phyloP scores from a whole-genome alignment of 2,329 filamentous ascomycete genomes.

The Tolypocladium album region DNA sequence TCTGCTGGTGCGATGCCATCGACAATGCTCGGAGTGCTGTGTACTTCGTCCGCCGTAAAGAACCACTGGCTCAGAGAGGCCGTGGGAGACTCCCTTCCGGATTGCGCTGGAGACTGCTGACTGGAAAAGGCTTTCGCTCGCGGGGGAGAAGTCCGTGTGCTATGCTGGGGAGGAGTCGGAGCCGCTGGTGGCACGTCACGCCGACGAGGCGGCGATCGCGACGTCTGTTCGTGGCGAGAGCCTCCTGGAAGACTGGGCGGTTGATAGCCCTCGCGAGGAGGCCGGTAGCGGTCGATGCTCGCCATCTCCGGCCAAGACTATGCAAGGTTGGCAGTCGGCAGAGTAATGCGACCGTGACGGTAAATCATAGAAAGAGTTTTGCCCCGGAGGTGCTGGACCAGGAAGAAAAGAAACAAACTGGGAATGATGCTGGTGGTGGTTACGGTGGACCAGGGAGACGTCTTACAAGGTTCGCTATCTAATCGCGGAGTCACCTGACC shows the following conservation, averaged over 20 bases:
- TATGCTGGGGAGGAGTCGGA: conserved; percentile 48
- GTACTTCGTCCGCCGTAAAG: conserved; percentile 74
- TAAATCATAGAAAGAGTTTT: conserved; percentile 13
- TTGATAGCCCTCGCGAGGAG: conserved; percentile 45
- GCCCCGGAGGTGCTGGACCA: neutral
- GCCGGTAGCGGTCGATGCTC: conserved; percentile 49
- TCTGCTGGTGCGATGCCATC: conserved; percentile 70
- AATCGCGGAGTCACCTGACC: conserved; percentile 11
- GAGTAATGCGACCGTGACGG: conserved; percentile 6
- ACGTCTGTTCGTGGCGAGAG: conserved; percentile 29
- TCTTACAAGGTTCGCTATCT: conserved; percentile 7
- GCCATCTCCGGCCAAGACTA: conserved; percentile 33
- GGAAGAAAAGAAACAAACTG: neutral
- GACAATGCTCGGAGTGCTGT: conserved; percentile 71
- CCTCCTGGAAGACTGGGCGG: conserved; percentile 34
- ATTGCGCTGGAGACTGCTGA: conserved; percentile 31
- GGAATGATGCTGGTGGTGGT: neutral
- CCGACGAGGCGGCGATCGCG: conserved; percentile 38
- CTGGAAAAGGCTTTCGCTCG: conserved; percentile 31
- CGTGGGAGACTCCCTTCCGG: conserved; percentile 25
- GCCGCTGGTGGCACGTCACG: conserved; percentile 50
- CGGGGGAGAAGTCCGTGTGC: conserved; percentile 44
- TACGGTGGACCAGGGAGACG: neutral
- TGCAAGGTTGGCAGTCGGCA: conserved; percentile 13
- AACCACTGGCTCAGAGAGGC: conserved; percentile 62